These are phyloP conservation scores for Eimeria falciformis DNA, from an alignment of 169 alveolate species.

Conservation along the genomic window DNA sequence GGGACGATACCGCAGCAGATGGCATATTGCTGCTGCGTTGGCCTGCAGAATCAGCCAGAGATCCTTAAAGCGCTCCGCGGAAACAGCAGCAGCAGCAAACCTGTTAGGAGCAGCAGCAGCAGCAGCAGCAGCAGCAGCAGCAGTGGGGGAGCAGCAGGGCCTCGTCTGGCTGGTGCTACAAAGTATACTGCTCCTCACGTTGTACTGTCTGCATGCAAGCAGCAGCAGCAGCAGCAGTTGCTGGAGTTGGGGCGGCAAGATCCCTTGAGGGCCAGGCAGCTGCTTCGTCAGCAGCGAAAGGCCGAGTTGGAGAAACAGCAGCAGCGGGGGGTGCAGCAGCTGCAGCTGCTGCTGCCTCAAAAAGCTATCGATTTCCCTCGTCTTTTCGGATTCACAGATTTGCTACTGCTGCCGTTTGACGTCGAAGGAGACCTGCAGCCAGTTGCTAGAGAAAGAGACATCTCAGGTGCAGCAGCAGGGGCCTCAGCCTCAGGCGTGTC, in stretches of 20 bases:
- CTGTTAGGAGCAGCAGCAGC: neutral
- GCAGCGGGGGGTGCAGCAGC: slow-evolving; percentile 5
- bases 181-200: neutral
- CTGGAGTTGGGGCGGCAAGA: slow-evolving; percentile 32
- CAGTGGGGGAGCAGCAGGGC: neutral
- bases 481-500: no score
- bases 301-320: slow-evolving; percentile 35
- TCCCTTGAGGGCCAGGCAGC: slow-evolving; percentile 56
- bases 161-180: neutral
- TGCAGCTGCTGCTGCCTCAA: slow-evolving; percentile 11
- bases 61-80: neutral
- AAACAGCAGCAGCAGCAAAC: neutral
- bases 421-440: slow-evolving; percentile 35
- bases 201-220: neutral
- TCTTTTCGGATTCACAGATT: slow-evolving; percentile 36
- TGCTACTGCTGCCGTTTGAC: slow-evolving; percentile 64
- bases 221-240: slow-evolving; percentile 42
- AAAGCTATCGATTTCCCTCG: slow-evolving; percentile 28
- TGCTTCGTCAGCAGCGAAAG: slow-evolving; percentile 42
- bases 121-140: slow-evolving; percentile 1
- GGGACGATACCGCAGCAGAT: neutral
- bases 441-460: neutral
- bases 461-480: neutral
- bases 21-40: neutral
- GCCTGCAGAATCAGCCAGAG: slow-evolving; percentile 37